These are phyloP conservation scores for Pythium dissotocum DNA, from an alignment of 352 stramenopile genomes.

Conservation along the genomic window DNA sequence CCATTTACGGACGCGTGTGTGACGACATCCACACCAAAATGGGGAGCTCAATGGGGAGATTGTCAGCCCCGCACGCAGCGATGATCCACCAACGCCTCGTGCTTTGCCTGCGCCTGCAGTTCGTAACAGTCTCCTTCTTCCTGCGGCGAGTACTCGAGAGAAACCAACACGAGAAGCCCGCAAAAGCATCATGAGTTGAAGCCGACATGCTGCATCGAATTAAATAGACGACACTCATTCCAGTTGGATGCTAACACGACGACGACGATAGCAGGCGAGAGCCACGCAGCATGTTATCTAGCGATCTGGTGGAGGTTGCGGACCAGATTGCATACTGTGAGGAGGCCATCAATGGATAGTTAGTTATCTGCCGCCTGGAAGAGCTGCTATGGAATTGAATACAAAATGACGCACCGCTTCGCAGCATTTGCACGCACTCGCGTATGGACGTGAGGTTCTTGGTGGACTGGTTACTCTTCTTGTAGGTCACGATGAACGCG, in stretches of 20 bases:
- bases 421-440: constrained; percentile 76
- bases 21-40: not conserved
- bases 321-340: constrained; percentile 61
- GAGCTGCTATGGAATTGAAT: not conserved
- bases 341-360: not conserved
- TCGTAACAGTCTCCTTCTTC: not conserved
- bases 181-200: not conserved
- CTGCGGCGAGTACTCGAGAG: not conserved
- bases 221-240: constrained; percentile 5
- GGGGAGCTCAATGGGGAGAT: not conserved
- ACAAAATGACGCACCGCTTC: constrained; percentile 51
- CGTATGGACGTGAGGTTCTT: constrained; percentile 81
- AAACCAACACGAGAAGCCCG: not conserved
- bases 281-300: constrained; percentile 28
- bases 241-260: not conserved
- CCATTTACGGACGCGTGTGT: not conserved
- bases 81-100: not conserved
- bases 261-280: not conserved
- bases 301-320: constrained; percentile 67
- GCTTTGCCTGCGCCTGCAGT: not conserved
- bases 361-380: not conserved
- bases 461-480: constrained; percentile 64
- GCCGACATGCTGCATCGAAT: constrained; percentile 4
- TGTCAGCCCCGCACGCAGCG: not conserved
- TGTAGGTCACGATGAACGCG: constrained; percentile 87